Evolutionary conservation across 192 early-diverging fungal genomes (phyloP).

Genomic region (Gonapodya prolifera): DNA sequence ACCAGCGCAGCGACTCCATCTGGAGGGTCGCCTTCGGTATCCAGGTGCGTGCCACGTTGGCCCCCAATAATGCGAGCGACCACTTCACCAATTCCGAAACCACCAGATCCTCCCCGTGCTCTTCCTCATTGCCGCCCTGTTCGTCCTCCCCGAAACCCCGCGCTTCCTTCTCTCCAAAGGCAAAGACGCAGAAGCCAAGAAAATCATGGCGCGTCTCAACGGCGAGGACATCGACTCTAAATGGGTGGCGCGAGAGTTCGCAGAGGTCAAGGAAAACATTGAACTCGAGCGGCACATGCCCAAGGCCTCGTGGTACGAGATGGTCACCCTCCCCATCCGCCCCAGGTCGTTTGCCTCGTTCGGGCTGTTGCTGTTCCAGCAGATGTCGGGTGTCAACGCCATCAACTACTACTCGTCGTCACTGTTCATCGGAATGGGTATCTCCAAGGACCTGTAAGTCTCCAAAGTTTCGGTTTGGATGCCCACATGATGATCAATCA

Average conservation of each 20-base stretch:
- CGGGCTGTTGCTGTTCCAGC: neutral
- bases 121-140: constrained; percentile 49
- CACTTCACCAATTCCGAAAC: neutral
- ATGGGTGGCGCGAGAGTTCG: neutral
- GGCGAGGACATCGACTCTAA: neutral
- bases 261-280: neutral
- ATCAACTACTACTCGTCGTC: constrained; percentile 65
- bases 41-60: constrained; percentile 25
- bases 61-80: neutral
- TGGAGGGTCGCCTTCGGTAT: constrained; percentile 78
- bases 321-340: neutral
- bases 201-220: neutral
- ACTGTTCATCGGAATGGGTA: constrained; percentile 23
- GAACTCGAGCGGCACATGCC: neutral
- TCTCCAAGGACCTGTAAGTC: neutral
- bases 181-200: neutral
- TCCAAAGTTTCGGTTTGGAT: neutral
- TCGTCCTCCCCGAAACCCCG: constrained; percentile 49
- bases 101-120: constrained; percentile 46
- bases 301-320: neutral
- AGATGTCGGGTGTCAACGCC: constrained; percentile 11
- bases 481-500: neutral
- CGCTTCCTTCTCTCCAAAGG: neutral
- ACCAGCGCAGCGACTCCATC: constrained; percentile 27
- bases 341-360: neutral